These are phyloP conservation scores for Blastomyces parvus DNA, from an alignment of 2,329 filamentous ascomycete genomes.

Conservation along the genomic window DNA sequence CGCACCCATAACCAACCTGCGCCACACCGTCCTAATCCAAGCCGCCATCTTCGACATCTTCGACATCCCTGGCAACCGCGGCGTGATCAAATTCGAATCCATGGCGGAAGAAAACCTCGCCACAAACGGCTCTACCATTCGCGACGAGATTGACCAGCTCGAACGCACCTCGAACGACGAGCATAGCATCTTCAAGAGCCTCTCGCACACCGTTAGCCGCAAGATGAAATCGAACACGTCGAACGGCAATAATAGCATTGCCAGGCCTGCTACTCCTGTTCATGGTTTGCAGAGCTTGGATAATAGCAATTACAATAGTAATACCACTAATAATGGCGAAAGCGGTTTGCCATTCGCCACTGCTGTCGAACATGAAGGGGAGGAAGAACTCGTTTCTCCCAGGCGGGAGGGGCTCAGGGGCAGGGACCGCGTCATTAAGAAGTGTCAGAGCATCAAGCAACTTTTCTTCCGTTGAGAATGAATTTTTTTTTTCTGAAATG, in stretches of 20 bases:
- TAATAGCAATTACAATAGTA: not conserved
- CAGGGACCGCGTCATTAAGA: slow-evolving; percentile 16
- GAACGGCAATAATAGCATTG: slow-evolving; percentile 12
- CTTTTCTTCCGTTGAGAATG: slow-evolving; percentile 15
- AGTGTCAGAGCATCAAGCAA: slow-evolving; percentile 21
- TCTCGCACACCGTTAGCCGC: slow-evolving; percentile 32
- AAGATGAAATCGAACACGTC: slow-evolving; percentile 26
- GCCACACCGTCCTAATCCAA: slow-evolving; percentile 69
- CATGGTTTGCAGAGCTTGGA: not conserved
- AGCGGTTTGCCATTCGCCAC: not conserved
- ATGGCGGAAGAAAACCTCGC: slow-evolving; percentile 64
- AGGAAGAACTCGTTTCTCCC: not conserved
- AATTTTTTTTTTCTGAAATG: not conserved
- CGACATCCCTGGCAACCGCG: slow-evolving; percentile 55
- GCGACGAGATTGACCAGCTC: slow-evolving; percentile 56
- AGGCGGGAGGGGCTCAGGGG: not conserved
- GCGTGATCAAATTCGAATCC: slow-evolving; percentile 62
- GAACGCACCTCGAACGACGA: slow-evolving; percentile 37
- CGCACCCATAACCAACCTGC: slow-evolving; percentile 65
- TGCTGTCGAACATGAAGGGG: not conserved
- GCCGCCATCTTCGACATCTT: slow-evolving; percentile 63
- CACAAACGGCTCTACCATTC: slow-evolving; percentile 59
- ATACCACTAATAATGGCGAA: not conserved
- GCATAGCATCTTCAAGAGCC: slow-evolving; percentile 32
- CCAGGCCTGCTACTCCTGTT: not conserved